These are phyloP conservation scores for Moesziomyces sp. DNA, from an alignment of 1,284 basidiomycete species.

Conservation along the genomic window DNA sequence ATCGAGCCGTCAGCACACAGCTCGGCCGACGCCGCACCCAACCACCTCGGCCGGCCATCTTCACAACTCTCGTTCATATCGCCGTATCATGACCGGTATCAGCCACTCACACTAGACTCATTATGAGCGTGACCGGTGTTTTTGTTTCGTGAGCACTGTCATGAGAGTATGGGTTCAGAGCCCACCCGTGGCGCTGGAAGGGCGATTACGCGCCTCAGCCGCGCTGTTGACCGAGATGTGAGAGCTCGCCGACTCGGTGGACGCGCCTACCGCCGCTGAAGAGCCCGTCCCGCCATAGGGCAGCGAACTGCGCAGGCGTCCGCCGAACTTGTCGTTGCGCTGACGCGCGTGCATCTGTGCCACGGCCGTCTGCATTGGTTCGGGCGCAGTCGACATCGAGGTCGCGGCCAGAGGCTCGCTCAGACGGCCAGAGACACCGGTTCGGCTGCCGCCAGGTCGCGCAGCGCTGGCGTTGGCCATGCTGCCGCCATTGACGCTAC, in stretches of 20 bases:
- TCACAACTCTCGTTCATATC: too few species aligned
- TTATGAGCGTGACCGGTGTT: too few species aligned
- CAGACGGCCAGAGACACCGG: constrained; percentile 28
- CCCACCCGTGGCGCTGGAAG: too few species aligned
- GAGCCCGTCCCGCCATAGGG: background rate
- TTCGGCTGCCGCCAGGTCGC: background rate
- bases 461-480: background rate
- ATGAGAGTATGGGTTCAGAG: too few species aligned
- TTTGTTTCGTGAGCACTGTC: too few species aligned
- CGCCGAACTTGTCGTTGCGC: constrained; percentile 49
- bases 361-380: constrained; percentile 41
- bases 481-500: constrained; percentile 1
- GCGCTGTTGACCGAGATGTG: too few species aligned
- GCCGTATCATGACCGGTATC: too few species aligned
- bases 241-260: background rate
- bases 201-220: too few species aligned
- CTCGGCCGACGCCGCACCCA: too few species aligned
- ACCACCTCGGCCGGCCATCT: too few species aligned
- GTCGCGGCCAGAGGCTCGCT: constrained; percentile 38
- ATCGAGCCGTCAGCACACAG: background rate
- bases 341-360: constrained; percentile 47
- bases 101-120: too few species aligned
- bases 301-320: constrained; percentile 23
- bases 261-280: too few species aligned
- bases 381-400: constrained; percentile 35